These are phyloP conservation scores for Samsoniella hepiali DNA, from an alignment of 2,329 filamentous ascomycete species.

Conservation along the genomic window DNA sequence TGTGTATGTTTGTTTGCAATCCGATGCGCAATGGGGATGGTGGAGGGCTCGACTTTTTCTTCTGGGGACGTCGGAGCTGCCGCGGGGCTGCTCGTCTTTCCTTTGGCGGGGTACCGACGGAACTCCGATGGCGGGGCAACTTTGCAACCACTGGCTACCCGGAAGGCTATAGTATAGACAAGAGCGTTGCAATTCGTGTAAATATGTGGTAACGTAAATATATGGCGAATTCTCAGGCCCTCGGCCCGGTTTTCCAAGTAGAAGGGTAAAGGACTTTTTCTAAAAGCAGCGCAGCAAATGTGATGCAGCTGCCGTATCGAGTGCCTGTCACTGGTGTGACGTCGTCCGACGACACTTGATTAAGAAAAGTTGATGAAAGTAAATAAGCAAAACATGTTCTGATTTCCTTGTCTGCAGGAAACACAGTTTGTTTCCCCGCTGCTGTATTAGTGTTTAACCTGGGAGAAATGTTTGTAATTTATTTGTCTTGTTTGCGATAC, in stretches of 20 bases:
- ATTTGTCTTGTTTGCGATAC: slow-evolving; percentile 10
- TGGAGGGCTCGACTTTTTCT: not conserved
- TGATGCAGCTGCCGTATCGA: no score
- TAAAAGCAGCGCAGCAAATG: no score
- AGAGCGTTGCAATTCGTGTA: no score
- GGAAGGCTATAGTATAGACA: not conserved
- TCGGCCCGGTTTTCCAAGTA: no score
- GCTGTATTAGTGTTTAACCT: not conserved
- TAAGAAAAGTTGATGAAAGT: no score
- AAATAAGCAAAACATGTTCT: no score
- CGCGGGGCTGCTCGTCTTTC: slow-evolving; percentile 9
- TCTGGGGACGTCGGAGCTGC: not conserved
- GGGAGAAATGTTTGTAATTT: not conserved
- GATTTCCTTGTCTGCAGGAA: not conserved
- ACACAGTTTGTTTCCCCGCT: not conserved
- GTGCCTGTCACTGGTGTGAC: no score
- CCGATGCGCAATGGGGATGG: not conserved
- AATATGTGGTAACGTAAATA: no score
- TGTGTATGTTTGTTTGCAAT: not conserved
- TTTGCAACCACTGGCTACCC: not conserved
- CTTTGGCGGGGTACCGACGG: slow-evolving; percentile 12
- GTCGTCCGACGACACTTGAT: no score
- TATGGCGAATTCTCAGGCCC: no score
- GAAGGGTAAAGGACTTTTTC: no score
- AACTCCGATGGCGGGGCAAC: slow-evolving; percentile 15